Base-by-base conservation (phyloP, 2,329 filamentous ascomycete species). In the Fusarium domesticum region DNA sequence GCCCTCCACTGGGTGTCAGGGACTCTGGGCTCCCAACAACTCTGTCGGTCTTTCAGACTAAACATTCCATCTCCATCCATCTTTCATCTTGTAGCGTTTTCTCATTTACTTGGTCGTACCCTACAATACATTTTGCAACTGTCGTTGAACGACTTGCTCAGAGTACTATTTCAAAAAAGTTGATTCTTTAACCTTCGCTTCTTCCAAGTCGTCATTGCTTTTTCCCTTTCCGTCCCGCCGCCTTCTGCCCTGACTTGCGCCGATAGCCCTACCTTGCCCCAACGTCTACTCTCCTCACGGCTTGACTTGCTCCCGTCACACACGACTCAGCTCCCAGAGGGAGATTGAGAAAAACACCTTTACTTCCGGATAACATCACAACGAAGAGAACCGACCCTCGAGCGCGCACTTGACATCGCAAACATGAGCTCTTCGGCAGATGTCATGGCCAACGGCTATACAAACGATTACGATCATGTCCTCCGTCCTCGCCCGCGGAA, bases 401-500 rank as follows among this genome's bases (percentile, higher is more conserved):
- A 28, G 23, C 7, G 7, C 14, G 10, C 14, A 28, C 23, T 28
- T n/a, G 7, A 11, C 23, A 28, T 18, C 32, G 6, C 36, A 18
- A 52, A 12, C n/a, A 65, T 65, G 63, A 58, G 61, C 53, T 57
- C 60, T 34, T 56, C 58, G 14, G 54, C 56, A 35, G 61, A 66
- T 39, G 48, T 58, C 43, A 36, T 57, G 52, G 46, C 56, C 38
- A 62, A 58, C 43, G 56, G 58, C 34, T 51, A 62, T 31, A 51
- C 50, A 30, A 48, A 46, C 40, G 43, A 59, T 11, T 48, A 67
- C 41, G 74, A 75, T 40, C 63, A 72, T 47, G 65, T 76, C 41
- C 57, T 76, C 42, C 73, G 75, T 6, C 73, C 76, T 14, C 69
- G 76, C 8, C 71, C 74, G 18, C 70, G 72, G 49, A 78, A 77